Base-by-base conservation (phyloP, 164 flowering plant genomes). In the Stephania japonica region DNA sequence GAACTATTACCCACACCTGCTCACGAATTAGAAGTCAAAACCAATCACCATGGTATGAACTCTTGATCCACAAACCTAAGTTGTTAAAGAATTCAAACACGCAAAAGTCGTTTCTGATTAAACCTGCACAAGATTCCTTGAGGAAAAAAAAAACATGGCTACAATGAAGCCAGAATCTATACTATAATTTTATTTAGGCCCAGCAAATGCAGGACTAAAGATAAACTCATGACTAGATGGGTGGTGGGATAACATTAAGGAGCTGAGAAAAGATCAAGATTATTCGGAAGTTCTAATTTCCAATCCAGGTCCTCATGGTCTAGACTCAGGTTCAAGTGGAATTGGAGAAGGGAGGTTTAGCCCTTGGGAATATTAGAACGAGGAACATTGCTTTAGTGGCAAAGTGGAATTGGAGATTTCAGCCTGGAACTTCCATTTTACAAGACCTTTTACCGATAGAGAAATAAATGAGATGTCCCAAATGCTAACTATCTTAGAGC, bases 1-100 rank as follows among this genome's bases (percentile, higher is more conserved):
- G 23, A 81, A 73, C 97, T 90, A 44, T 83, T 79, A 71, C 98
- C 98, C 68, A 93, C 89, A 59, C 95, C 97, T 91, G 77, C 23
- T 24, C 64, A 19, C 64, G 19, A 59, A 59, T 59, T 3, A 59
- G 64, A 59, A 59, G 64, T 59, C 64, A n/a, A 59, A 59, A 24
- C 21, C n/a, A 59, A 59, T 59, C n/a, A 59, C 25, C 64, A 59
- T 16, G 24, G 24, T 24, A 59, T 19, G 16, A 64, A 64, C 32
- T 64, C 67, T 64, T 13, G 25, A 25, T 25, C 67, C 14, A 25
- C 16, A 64, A 64, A 64, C 32, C 67, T 64, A 11, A 18, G 21
- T 18, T 21, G 21, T 19, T 32, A 32, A 32, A 32, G 38, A 32
- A 32, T 32, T 32, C 38, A 32, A 32, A 32, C 3, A 32, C 1